Evolutionary conservation across 2,329 filamentous ascomycete genomes (phyloP), one percentile per base, ranked within the genome.

Genomic region (Penicillium sclerotiorum): DNA sequence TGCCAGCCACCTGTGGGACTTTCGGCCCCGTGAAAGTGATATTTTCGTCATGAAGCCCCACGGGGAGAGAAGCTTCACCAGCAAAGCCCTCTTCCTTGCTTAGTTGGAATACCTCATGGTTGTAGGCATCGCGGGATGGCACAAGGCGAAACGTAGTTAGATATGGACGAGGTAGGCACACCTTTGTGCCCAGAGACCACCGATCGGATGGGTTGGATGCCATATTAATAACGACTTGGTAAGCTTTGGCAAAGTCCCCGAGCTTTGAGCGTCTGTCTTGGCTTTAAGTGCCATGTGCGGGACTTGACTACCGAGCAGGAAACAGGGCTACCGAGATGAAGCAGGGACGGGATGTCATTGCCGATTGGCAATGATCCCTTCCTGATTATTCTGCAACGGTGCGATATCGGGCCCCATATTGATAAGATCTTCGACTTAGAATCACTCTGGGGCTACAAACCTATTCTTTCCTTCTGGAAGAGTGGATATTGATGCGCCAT

Each of bases 131-230:
- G 20, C 18, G n/a, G 8, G 3, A 35, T 18, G 42, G 30, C 8
- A 36, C 30, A 36, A 45, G 42, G 9, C 22, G 21, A 20, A 45
- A 35, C 20, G 20, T 18, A 6, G 42, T 45, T 8, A 35, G 32
- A 13, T 35, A 45, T 8, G 42, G 42, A 11, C 23, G n/a, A 27
- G 42, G 42, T 25, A 45, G 42, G 23, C 42, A 30, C 4, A 45
- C 36, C 22, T 27, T 45, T 2, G 42, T 45, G 22, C 27, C 22
- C 20, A n/a, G 12, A 27, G 42, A 36, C 42, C 42, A 45, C n/a
- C 11, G 9, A 5, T 18, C 12, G 5, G 30, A 35, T 4, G n/a
- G 9, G 3, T 18, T 17, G 5, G 30, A 35, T 4, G 23, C 12
- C 42, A 45, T 36, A 12, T 45, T 45, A 21, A 35, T 36, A 17